A percentile compares a stretch with the other conserved stretches of the same genome.
These are phyloP conservation scores for Podospora pseudopauciseta DNA, from an alignment of 495 filamentous ascomycete genomes.

Conservation along the genomic window DNA sequence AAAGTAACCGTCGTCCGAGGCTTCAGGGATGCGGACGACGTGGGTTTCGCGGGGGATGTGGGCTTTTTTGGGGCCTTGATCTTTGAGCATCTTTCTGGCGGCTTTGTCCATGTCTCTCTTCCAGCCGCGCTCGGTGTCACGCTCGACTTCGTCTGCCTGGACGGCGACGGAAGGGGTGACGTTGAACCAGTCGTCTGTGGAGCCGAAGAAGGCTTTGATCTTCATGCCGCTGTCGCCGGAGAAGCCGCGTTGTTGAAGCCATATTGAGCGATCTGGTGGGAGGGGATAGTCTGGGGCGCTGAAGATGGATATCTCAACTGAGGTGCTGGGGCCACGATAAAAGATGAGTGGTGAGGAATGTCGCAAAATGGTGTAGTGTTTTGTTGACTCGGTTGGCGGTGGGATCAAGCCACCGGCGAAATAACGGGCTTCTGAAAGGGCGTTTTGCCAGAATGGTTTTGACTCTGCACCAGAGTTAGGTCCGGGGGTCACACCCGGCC, in stretches of 20 bases:
- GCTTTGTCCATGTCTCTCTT: conserved; percentile 63
- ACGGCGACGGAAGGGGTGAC: conserved; percentile 57
- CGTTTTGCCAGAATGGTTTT: conserved; percentile 37
- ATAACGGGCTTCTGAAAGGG: conserved; percentile 55
- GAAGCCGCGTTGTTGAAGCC: conserved; percentile 64
- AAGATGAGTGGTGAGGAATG: conserved; percentile 61
- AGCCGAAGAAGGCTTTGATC: conserved; percentile 55
- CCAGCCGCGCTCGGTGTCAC: conserved; percentile 58
- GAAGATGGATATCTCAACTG: conserved; percentile 60
- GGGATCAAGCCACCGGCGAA: conserved; percentile 61
- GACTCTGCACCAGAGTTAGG: neutral
- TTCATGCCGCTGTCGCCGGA: conserved; percentile 66
- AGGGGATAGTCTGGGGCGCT: conserved; percentile 48
- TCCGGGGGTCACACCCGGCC: conserved; percentile 9
- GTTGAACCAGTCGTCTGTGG: conserved; percentile 57
- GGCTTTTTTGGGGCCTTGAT: conserved; percentile 39
- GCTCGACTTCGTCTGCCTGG: conserved; percentile 41
- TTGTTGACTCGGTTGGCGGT: conserved; percentile 61
- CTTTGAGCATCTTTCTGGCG: conserved; percentile 44
- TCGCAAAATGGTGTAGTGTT: conserved; percentile 63
- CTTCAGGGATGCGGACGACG: conserved; percentile 59
- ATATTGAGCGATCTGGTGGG: conserved; percentile 56
- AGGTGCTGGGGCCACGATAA: conserved; percentile 60
- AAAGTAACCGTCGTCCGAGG: conserved; percentile 63
- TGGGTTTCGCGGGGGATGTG: conserved; percentile 58